phyloP scores from a whole-genome alignment of 2,329 filamentous ascomycete genomes.

The Pseudogymnoascus sp. region DNA sequence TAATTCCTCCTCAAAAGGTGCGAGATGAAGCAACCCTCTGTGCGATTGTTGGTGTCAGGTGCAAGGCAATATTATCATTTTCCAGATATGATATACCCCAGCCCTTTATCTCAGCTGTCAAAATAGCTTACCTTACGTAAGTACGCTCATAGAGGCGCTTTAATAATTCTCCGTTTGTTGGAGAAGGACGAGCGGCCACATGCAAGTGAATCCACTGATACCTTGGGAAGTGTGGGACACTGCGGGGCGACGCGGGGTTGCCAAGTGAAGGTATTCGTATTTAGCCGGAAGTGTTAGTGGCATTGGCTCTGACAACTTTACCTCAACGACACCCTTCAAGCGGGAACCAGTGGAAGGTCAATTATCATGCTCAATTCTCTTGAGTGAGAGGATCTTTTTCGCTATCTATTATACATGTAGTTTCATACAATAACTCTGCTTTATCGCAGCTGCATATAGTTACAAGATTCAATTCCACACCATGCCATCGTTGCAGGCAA shows the following conservation, averaged over 20 bases:
- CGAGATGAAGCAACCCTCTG: neutral
- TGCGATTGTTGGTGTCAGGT: neutral
- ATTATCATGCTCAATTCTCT: neutral
- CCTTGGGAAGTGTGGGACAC: neutral
- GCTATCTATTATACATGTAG: neutral
- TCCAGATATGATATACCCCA: neutral
- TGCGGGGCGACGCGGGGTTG: conserved; percentile 5
- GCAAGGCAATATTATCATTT: neutral
- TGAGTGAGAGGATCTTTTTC: neutral
- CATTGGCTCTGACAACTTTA: neutral
- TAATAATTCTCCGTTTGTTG: conserved; percentile 6
- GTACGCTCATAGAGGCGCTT: neutral
- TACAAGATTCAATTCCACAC: neutral
- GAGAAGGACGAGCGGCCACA: neutral
- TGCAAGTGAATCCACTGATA: neutral
- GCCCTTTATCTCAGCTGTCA: neutral
- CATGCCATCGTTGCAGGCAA: neutral
- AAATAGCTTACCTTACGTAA: neutral
- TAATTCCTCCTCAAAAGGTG: neutral
- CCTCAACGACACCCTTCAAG: neutral
- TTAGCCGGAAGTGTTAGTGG: neutral
- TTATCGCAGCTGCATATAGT: neutral
- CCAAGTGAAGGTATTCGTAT: conserved; percentile 4
- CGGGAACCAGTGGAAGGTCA: neutral
- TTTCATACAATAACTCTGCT: neutral